These are phyloP conservation scores for Candida oleophila DNA, from an alignment of 805 yeast species.

Conservation along the genomic window DNA sequence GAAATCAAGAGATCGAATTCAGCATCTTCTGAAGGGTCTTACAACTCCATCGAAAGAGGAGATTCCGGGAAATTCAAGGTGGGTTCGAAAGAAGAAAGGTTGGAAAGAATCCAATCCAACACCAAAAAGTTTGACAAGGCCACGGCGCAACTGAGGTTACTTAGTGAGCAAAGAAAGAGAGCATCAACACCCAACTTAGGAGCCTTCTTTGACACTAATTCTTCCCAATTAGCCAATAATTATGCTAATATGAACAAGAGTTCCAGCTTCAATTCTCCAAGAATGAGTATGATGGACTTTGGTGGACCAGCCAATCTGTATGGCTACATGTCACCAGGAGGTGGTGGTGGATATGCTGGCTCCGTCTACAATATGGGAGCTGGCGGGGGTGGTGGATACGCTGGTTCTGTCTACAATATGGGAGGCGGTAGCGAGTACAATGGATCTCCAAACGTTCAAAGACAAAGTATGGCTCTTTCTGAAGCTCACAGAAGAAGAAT, in stretches of 20 bases:
- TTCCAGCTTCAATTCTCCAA: background rate
- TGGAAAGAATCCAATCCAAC: slow-evolving; percentile 8
- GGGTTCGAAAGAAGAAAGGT: slow-evolving; percentile 13
- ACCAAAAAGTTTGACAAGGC: background rate
- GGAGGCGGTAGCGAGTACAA: background rate
- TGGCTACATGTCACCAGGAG: background rate
- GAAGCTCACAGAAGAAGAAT: slow-evolving; percentile 4
- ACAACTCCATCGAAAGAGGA: slow-evolving; percentile 33
- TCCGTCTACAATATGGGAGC: background rate
- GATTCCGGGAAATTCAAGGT: slow-evolving; percentile 24
- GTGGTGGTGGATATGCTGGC: background rate
- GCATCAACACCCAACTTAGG: slow-evolving; percentile 1
- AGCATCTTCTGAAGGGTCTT: slow-evolving; percentile 18
- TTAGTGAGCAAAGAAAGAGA: slow-evolving; percentile 2
- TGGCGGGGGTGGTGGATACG: background rate
- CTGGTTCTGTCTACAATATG: background rate
- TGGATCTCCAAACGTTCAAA: background rate
- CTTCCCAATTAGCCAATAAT: background rate
- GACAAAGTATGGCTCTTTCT: background rate
- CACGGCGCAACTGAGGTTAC: slow-evolving; percentile 2
- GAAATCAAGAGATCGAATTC: slow-evolving; percentile 7
- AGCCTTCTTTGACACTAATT: background rate
- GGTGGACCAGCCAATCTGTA: background rate
- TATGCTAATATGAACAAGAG: background rate
- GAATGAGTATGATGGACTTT: slow-evolving; percentile 4